Conservation (phyloP, 192 early-diverging fungal genomes). For the Powellomyces hirtus region DNA sequence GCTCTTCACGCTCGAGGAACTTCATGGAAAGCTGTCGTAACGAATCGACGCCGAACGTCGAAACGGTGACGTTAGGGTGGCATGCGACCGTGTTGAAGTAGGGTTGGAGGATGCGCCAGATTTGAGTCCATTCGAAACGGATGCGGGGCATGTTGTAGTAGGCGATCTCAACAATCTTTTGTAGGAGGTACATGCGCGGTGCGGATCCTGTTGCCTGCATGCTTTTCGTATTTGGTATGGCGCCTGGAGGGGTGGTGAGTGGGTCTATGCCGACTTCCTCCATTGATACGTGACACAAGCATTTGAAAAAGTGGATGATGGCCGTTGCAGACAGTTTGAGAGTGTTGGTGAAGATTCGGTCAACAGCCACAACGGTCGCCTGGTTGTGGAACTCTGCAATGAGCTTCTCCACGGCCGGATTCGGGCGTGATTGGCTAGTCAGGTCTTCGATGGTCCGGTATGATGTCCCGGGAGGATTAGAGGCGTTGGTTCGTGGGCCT, state of each 20-base stretch:
- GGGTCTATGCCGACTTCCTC: slow-evolving; percentile 74
- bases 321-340: slow-evolving; percentile 75
- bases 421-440: slow-evolving; percentile 14
- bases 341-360: slow-evolving; percentile 81
- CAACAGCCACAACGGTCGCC: slow-evolving; percentile 73
- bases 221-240: slow-evolving; percentile 6
- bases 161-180: slow-evolving; percentile 92
- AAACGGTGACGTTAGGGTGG: slow-evolving; percentile 78
- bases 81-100: slow-evolving; percentile 86
- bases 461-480: neutral
- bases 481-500: neutral
- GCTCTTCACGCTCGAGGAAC: slow-evolving; percentile 89
- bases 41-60: slow-evolving; percentile 88
- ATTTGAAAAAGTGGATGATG: slow-evolving; percentile 86
- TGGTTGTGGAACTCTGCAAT: slow-evolving; percentile 57
- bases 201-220: neutral
- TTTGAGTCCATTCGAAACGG: slow-evolving; percentile 90
- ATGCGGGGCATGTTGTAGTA: slow-evolving; percentile 98
- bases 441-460: slow-evolving; percentile 34
- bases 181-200: slow-evolving; percentile 87
- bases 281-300: slow-evolving; percentile 81
- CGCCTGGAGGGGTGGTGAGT: slow-evolving; percentile 21
- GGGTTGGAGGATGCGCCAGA: slow-evolving; percentile 68
- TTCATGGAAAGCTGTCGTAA: slow-evolving; percentile 90
- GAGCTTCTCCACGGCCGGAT: slow-evolving; percentile 42